Evolutionary conservation across 2,329 filamentous ascomycete genomes (phyloP).

Genomic region (Trichoderma sp.): DNA sequence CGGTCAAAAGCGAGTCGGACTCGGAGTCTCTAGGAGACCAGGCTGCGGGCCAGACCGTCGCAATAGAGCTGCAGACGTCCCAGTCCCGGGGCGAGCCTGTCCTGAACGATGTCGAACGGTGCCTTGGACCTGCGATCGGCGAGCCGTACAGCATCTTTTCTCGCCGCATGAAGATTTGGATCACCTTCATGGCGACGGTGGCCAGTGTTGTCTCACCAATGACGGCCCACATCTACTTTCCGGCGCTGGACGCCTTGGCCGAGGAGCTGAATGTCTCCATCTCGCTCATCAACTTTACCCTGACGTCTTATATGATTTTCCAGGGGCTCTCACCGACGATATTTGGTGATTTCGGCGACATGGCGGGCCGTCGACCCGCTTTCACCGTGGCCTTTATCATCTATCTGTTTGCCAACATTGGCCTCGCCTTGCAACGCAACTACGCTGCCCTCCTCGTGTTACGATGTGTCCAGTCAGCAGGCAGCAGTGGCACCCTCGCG

Average conservation of each 20-base stretch:
- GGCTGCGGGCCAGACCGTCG: not conserved
- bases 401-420: conserved; percentile 61
- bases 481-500: conserved; percentile 70
- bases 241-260: conserved; percentile 45
- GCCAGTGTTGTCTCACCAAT: conserved; percentile 59
- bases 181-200: conserved; percentile 54
- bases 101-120: conserved; percentile 8
- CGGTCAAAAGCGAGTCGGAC: not conserved
- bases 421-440: conserved; percentile 58
- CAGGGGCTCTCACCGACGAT: conserved; percentile 63
- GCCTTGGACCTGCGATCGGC: not conserved
- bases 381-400: conserved; percentile 60
- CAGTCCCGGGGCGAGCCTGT: not conserved
- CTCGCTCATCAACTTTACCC: conserved; percentile 49
- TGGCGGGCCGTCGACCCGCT: conserved; percentile 61
- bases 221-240: conserved; percentile 60
- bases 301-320: conserved; percentile 65
- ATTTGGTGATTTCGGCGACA: conserved; percentile 64
- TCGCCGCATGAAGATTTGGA: conserved; percentile 50
- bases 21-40: not conserved
- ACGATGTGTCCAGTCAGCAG: conserved; percentile 63
- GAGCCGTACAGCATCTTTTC: conserved; percentile 37
- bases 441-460: conserved; percentile 61
- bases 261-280: conserved; percentile 43
- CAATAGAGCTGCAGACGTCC: not conserved